Evolutionary conservation across 2,329 filamentous ascomycete genomes (phyloP), one percentile per base, ranked within the genome.

Genomic region (Hypoxylon sp.): DNA sequence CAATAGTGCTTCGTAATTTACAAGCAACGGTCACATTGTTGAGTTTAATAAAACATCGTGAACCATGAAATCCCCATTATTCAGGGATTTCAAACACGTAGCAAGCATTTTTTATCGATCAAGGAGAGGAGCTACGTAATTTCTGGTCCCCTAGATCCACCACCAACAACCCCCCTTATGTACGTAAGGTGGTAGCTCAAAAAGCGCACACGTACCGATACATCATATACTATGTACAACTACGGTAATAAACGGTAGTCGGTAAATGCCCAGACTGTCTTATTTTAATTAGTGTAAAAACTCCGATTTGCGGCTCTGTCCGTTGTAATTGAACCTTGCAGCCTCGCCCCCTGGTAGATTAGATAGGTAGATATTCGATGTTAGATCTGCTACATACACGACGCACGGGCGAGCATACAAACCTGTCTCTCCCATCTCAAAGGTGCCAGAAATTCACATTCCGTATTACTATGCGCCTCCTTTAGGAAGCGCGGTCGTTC

Each of bases 221-320:
- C 25, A 27, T 27, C 25, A 44, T 6, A 11, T 46, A 50, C n/a
- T 13, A 37, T 13, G 4, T 13, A 14, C 33, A 37, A n/a, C n/a
- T 25, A 44, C 60, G 53, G 33, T 55, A 60, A 60, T 42, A 65
- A 50, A 61, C 42, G 56, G 49, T 31, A 46, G 20, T 50, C 40
- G 13, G 7, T 27, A 17, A 46, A 17, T 44, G 37, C 35, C 14
- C 25, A 63, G 33, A 56, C 53, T 57, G 17, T 58, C 54, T 51
- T 58, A 37, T 42, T 49, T 37, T 20, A 27, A 51, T 20, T 8
- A 20, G 20, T 20, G 20, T 20, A 46, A 63, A 65, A 65, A 60
- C 54, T 65, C 68, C 64, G 64, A 62, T 70, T 65, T 68, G 68
- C 68, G 64, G 64, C 68, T 70, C 68, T 68, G 48, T 65, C 48